Evolutionary conservation across 495 filamentous ascomycete genomes (phyloP), one percentile per base, ranked within the genome.

Genomic region (Penicillium flavigenum): DNA sequence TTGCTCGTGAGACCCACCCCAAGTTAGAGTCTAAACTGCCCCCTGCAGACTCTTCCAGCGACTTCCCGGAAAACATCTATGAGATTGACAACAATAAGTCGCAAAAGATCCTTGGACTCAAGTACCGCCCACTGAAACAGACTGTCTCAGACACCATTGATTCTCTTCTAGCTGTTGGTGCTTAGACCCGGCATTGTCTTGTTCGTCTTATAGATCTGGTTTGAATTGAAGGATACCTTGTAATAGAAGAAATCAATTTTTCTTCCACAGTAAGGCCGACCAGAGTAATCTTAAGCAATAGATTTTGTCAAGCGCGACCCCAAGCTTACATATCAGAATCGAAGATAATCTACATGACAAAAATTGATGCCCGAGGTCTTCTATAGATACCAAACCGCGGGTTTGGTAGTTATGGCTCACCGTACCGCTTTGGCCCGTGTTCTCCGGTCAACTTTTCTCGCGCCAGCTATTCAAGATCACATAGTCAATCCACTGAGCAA

Each of bases 1-100:
- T 85, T 31, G 78, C 90, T 51, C 74, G 78, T 22, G 84, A 89
- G 66, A 71, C 83, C 47, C 86, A 86, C 60, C 87, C 88, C 3
- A 77, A 91, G 51, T 78, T 85, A 57, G 79, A 80, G 51, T 76
- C 82, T 8, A 76, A 82, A 58, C 72, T 91, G 54, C 86, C 84
- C 39, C 72, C 72, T 3, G 77, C 76, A 48, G 76, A 82, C 34
- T 68, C 64, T 7, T 58, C 70, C 2, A 67, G 66, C 31, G 78
- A 76, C 39, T 60, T 72, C 29, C 72, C 77, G 4, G 53, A 60
- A 3, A 64, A 73, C 12, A 62, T 80, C 1, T 83, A 73, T 47
- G 72, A 72, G 24, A 74, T 71, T 64, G 76, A 85, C 65, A 86
- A 85, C 53, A 78, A 66, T 2, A 79, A 77, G 48, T 79, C 80